A percentile compares a stretch with the other conserved stretches of the same genome.
Conservation (phyloP, 2,329 filamentous ascomycete species). For the Calonectria montana region DNA sequence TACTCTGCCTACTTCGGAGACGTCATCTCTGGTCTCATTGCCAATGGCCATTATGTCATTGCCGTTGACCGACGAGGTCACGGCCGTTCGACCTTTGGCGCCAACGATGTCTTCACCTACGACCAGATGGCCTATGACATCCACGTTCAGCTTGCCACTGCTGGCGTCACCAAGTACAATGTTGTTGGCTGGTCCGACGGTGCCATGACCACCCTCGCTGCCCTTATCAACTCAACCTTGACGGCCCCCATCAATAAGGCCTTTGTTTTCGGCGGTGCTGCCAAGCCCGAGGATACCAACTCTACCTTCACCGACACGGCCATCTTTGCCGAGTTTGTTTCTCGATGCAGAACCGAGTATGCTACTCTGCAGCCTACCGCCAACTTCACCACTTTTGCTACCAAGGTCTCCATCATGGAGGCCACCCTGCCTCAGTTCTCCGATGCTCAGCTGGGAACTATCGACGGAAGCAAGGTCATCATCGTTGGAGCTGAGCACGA, state of each 20-base stretch:
- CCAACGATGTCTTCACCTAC: conserved; percentile 51
- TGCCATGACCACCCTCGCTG: conserved; percentile 51
- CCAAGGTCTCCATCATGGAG: conserved; percentile 52
- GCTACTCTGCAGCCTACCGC: conserved; percentile 48
- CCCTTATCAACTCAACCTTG: conserved; percentile 47
- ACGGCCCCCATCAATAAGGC: conserved; percentile 50
- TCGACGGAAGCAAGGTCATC: conserved; percentile 44
- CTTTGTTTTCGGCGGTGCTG: conserved; percentile 52
- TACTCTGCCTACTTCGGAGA: conserved; percentile 55
- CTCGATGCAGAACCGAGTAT: conserved; percentile 51
- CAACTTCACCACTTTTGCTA: conserved; percentile 51
- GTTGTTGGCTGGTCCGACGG: conserved; percentile 57
- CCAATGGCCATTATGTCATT: conserved; percentile 50
- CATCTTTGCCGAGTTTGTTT: conserved; percentile 49
- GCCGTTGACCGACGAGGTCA: conserved; percentile 55
- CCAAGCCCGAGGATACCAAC: conserved; percentile 49
- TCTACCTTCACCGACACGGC: conserved; percentile 45
- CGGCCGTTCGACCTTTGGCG: conserved; percentile 52
- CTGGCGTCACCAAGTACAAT: conserved; percentile 46
- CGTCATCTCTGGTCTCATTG: conserved; percentile 49
- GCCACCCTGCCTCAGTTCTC: conserved; percentile 48
- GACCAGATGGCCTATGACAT: conserved; percentile 52
- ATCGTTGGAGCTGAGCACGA: conserved; percentile 47
- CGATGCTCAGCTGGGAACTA: conserved; percentile 42
- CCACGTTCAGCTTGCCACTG: conserved; percentile 43